A percentile compares a stretch with the other conserved stretches of the same genome.
Evolutionary conservation across 768 basidiomycete genomes (phyloP).

Genomic region (Cytidiella melzeri): DNA sequence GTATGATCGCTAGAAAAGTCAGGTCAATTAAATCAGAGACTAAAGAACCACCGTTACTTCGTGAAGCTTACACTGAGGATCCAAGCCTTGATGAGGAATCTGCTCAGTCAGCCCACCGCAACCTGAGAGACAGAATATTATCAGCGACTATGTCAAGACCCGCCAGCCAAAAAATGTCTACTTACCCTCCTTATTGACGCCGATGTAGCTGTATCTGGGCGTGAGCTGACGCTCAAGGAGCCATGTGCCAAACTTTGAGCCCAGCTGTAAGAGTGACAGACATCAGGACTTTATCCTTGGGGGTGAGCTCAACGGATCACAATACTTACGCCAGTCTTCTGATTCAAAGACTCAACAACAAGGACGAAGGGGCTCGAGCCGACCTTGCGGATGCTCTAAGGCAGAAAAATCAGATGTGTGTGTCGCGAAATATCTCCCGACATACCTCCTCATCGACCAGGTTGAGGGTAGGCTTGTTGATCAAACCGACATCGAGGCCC

Average conservation of each 20-base stretch:
- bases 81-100: conserved; percentile 78
- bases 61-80: conserved; percentile 68
- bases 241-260: conserved; percentile 83
- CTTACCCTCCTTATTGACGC: conserved; percentile 59
- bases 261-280: conserved; percentile 37
- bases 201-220: conserved; percentile 79
- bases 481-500: conserved; percentile 75
- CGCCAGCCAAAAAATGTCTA: not conserved
- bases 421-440: not conserved
- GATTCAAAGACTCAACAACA: conserved; percentile 81
- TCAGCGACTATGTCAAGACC: no score
- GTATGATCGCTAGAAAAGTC: conserved; percentile 36
- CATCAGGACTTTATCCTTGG: not conserved
- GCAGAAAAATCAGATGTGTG: not conserved
- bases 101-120: conserved; percentile 78
- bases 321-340: conserved; percentile 69
- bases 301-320: not conserved
- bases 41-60: no score
- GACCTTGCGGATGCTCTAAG: conserved; percentile 58
- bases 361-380: conserved; percentile 74
- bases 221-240: conserved; percentile 75
- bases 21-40: no score
- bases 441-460: conserved; percentile 73
- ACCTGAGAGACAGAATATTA: no score
- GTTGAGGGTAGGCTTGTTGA: conserved; percentile 84